Evolutionary conservation across 306 rosid species (phyloP).

Genomic region (Vicia faba): DNA sequence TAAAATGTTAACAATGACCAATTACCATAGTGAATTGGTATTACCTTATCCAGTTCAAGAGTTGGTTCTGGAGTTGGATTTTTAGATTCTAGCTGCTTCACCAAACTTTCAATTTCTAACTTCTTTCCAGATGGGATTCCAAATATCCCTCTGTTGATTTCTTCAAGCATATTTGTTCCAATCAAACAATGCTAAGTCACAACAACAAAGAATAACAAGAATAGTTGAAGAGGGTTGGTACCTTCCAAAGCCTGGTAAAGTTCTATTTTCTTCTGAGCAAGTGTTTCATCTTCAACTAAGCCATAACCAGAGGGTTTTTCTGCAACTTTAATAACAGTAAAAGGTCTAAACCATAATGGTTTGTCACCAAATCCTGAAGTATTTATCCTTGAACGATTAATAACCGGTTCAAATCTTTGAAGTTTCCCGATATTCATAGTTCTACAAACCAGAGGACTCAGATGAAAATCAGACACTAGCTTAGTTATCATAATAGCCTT

Average conservation of each 20-base stretch:
- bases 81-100: slow-evolving; percentile 64
- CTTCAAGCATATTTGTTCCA: slow-evolving; percentile 48
- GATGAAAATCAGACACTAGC: slow-evolving; percentile 44
- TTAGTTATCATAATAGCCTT: slow-evolving; percentile 51
- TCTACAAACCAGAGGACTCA: slow-evolving; percentile 36
- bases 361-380: slow-evolving; percentile 48
- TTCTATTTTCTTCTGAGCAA: slow-evolving; percentile 49
- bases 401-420: slow-evolving; percentile 29
- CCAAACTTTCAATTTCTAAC: slow-evolving; percentile 65
- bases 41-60: slow-evolving; percentile 64
- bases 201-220: neutral
- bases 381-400: slow-evolving; percentile 38
- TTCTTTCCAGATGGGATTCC: slow-evolving; percentile 76
- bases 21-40: neutral
- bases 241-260: slow-evolving; percentile 71
- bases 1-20: slow-evolving; percentile 9
- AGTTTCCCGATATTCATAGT: slow-evolving; percentile 42
- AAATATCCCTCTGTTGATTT: slow-evolving; percentile 78
- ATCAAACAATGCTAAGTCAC: neutral
- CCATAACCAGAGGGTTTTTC: slow-evolving; percentile 52
- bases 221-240: slow-evolving; percentile 9
- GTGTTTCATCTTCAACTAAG: slow-evolving; percentile 53
- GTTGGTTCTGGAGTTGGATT: slow-evolving; percentile 80
- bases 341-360: slow-evolving; percentile 50
- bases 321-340: slow-evolving; percentile 46